Percentiles rank a stretch among this genome's conserved stretches.
phyloP scores from a whole-genome alignment of 305 asterid species.

The Rubia occidens region DNA sequence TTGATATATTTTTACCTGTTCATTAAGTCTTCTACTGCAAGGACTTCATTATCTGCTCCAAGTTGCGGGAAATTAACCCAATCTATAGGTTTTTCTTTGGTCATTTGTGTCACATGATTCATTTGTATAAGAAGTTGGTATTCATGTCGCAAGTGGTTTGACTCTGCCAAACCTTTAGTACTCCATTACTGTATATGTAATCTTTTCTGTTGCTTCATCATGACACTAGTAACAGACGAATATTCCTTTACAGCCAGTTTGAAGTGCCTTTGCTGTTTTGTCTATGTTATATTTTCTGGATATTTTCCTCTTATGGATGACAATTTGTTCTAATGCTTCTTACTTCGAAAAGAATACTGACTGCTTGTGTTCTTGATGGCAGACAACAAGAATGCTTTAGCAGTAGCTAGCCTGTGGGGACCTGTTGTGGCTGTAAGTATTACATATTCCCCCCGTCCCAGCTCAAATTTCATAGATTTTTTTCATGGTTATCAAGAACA shows the following conservation, averaged over 20 bases:
- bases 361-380: slow-evolving; percentile 33
- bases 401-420: slow-evolving; percentile 81
- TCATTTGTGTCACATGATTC: background rate
- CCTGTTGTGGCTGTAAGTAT: slow-evolving; percentile 95
- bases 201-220: background rate
- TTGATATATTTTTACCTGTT: background rate
- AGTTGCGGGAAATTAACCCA: background rate
- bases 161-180: background rate
- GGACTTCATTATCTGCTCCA: background rate
- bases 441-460: slow-evolving; percentile 2
- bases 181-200: background rate
- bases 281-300: background rate
- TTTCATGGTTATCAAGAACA: too few species aligned
- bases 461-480: too few species aligned
- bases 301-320: background rate
- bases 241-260: background rate
- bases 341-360: slow-evolving; percentile 16
- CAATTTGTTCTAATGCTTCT: background rate
- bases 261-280: background rate
- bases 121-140: background rate
- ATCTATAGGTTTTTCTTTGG: background rate
- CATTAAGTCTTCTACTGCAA: background rate
- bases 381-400: slow-evolving; percentile 66
- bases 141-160: background rate
- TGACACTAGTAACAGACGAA: background rate